These are phyloP conservation scores for Nannizziopsis barbatae DNA, from an alignment of 2,329 filamentous ascomycete species.

Conservation along the genomic window DNA sequence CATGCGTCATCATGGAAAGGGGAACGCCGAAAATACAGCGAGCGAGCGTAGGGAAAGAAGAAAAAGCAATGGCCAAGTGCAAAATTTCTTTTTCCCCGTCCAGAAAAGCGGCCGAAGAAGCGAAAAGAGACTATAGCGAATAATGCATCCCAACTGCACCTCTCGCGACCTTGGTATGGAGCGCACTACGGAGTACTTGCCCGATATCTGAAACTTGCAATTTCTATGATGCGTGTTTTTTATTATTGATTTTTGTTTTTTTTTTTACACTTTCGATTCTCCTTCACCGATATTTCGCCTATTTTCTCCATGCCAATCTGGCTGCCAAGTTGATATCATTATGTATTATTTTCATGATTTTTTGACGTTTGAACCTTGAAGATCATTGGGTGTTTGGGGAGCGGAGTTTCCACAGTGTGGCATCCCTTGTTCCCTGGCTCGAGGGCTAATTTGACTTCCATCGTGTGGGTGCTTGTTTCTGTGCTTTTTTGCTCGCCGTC, in stretches of 20 bases:
- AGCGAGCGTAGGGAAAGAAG: not conserved
- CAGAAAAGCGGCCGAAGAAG: not conserved
- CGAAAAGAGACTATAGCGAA: not conserved
- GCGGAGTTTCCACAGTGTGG: no score
- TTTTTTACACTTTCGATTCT: not conserved
- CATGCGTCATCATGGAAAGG: conserved; percentile 12
- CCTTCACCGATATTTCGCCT: conserved; percentile 8
- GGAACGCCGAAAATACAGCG: not conserved
- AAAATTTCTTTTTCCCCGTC: not conserved
- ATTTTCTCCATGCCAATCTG: not conserved
- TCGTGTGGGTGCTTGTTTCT: no score
- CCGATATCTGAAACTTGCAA: conserved; percentile 1
- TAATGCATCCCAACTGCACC: not conserved
- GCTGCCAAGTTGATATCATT: not conserved
- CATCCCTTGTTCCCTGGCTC: no score
- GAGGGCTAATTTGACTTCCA: no score
- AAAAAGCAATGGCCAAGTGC: not conserved
- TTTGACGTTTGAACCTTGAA: no score
- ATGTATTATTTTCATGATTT: no score
- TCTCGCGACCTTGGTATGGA: not conserved
- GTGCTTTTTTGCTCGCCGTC: no score
- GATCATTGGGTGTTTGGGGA: no score
- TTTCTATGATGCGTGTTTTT: no score
- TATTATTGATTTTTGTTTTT: no score
- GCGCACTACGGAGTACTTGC: not conserved